phyloP scores from a whole-genome alignment of 2,329 filamentous ascomycete species.

The Paecilomyces niveus region DNA sequence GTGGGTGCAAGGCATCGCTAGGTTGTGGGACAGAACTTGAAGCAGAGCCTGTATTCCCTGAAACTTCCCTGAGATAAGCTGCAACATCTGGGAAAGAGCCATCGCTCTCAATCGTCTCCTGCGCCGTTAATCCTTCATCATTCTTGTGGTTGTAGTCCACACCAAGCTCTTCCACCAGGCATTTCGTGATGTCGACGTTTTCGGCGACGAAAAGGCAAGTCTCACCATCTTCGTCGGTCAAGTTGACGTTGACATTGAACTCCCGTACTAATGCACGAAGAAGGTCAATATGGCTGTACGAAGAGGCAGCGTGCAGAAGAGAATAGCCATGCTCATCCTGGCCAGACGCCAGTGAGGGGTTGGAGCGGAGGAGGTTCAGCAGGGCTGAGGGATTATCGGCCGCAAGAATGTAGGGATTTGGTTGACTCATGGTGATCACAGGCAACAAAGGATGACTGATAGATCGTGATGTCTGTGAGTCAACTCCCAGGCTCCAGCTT shows the following conservation, averaged over 20 bases:
- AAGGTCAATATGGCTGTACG: slow-evolving; percentile 80
- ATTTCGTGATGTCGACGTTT: slow-evolving; percentile 66
- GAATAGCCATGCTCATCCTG: slow-evolving; percentile 94
- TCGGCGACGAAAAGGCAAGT: slow-evolving; percentile 94
- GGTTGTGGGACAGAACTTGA: slow-evolving; percentile 16
- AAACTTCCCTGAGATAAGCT: slow-evolving; percentile 55
- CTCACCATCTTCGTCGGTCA: slow-evolving; percentile 85
- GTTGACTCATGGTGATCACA: slow-evolving; percentile 25
- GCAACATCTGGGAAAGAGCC: slow-evolving; percentile 70
- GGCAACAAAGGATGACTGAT: not conserved
- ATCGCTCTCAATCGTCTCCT: slow-evolving; percentile 72
- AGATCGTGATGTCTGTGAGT: not conserved
- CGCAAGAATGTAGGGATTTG: slow-evolving; percentile 66
- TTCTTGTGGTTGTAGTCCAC: slow-evolving; percentile 61
- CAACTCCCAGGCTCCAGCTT: not conserved
- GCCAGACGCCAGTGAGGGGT: slow-evolving; percentile 66
- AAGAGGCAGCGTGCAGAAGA: slow-evolving; percentile 83
- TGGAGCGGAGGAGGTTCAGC: slow-evolving; percentile 63
- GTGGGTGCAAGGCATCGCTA: slow-evolving; percentile 33
- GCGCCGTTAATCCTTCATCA: slow-evolving; percentile 68
- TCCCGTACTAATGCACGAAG: slow-evolving; percentile 68
- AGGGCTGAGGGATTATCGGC: slow-evolving; percentile 73
- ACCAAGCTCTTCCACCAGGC: slow-evolving; percentile 75
- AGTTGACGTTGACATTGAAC: slow-evolving; percentile 69
- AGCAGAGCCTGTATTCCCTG: slow-evolving; percentile 17